Evolutionary conservation across 139 green algal genomes (phyloP).

Genomic region (Chlamydomonas sphaeroides): DNA sequence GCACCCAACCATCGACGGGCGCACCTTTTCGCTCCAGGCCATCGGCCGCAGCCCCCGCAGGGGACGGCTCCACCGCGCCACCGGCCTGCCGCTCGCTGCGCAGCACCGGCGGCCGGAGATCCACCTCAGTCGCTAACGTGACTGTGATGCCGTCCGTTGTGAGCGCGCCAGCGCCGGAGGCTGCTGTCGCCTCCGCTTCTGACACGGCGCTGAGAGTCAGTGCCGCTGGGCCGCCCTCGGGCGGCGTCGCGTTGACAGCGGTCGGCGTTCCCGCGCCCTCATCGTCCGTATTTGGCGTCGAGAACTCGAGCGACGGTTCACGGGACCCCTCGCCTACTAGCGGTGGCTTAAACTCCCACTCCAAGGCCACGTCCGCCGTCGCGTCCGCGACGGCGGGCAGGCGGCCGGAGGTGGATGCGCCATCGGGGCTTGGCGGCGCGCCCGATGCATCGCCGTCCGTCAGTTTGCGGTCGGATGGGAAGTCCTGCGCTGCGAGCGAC

Average conservation of each 20-base stretch:
- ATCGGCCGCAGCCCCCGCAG: not conserved
- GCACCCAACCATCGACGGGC: no score
- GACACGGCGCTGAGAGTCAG: no score
- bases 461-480: constrained; percentile 2
- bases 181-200: no score
- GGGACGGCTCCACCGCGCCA: not conserved
- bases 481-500: constrained; percentile 34
- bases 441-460: constrained; percentile 1
- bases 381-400: not conserved
- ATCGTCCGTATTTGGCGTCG: constrained; percentile 23
- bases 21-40: not conserved
- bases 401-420: not conserved
- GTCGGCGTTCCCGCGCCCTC: constrained; percentile 19
- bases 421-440: constrained; percentile 20
- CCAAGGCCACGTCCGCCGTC: not conserved
- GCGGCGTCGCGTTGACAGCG: not conserved
- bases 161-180: not conserved
- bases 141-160: not conserved
- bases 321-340: not conserved
- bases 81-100: not conserved
- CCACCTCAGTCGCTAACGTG: not conserved
- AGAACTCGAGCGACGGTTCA: constrained; percentile 34
- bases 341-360: constrained; percentile 31
- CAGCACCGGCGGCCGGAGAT: not conserved
- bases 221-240: no score